These are phyloP conservation scores for Rhytidiadelphus loreus DNA, from an alignment of 225 moss, liverwort and hornwort genomes.

Conservation along the genomic window DNA sequence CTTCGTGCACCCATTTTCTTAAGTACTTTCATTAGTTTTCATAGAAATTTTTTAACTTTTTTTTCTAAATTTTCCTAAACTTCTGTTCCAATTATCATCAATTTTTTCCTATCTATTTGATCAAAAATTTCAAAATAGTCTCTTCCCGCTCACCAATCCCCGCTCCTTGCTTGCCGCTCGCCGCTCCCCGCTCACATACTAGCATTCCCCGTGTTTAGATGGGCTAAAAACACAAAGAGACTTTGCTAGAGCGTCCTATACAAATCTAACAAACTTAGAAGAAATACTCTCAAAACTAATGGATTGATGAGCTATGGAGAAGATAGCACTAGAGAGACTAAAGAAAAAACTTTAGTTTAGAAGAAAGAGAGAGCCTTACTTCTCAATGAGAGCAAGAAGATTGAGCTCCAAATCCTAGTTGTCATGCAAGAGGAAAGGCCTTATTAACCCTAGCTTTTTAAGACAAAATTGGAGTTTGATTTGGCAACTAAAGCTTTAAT, in stretches of 20 bases:
- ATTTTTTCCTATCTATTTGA: too few relatives aligned
- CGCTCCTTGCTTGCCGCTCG: too few relatives aligned
- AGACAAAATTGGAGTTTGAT: not conserved
- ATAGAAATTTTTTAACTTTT: too few relatives aligned
- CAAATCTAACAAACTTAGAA: not conserved
- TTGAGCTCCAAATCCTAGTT: not conserved
- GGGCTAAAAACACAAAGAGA: too few relatives aligned
- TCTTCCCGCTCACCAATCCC: too few relatives aligned
- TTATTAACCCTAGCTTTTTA: not conserved
- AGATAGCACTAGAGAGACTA: not conserved
- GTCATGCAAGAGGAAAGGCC: not conserved
- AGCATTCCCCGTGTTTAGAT: too few relatives aligned
- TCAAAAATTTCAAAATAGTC: too few relatives aligned
- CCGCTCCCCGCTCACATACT: too few relatives aligned
- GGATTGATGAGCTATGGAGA: not conserved
- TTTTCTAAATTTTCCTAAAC: too few relatives aligned
- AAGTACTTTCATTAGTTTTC: too few relatives aligned
- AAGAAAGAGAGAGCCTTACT: not conserved
- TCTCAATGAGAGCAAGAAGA: not conserved
- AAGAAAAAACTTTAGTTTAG: not conserved
- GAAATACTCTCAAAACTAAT: not conserved
- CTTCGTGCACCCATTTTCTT: too few relatives aligned
- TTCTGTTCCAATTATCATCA: too few relatives aligned
- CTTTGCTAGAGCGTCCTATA: fast-evolving
- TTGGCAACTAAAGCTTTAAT: not conserved